Conservation (phyloP, 2,329 filamentous ascomycete species). For the Aspergillus tanneri region DNA sequence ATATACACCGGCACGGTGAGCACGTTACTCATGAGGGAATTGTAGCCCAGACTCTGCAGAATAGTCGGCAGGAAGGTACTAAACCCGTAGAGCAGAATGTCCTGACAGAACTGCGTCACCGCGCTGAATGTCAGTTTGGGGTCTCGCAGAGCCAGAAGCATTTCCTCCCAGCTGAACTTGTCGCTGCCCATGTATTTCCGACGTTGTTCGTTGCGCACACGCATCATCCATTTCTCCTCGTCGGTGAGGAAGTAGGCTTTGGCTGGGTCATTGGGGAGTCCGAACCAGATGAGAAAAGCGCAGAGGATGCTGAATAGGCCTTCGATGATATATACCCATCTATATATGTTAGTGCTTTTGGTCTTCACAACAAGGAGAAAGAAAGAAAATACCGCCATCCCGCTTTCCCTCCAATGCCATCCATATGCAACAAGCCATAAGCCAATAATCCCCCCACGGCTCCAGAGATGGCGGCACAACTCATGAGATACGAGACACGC, state of each 20-base stretch:
- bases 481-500: conserved; percentile 44
- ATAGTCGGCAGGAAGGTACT: conserved; percentile 60
- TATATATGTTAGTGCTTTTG: conserved; percentile 6
- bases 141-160: conserved; percentile 50
- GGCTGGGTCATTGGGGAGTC: conserved; percentile 48
- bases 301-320: conserved; percentile 48
- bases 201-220: conserved; percentile 46
- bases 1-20: conserved; percentile 60
- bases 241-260: conserved; percentile 51
- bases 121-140: conserved; percentile 54
- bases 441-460: conserved; percentile 44
- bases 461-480: conserved; percentile 40
- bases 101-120: conserved; percentile 53
- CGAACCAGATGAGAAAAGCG: conserved; percentile 48
- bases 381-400: conserved; percentile 46
- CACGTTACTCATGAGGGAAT: conserved; percentile 52
- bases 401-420: conserved; percentile 45
- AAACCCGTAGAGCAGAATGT: conserved; percentile 57
- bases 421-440: conserved; percentile 45
- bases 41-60: conserved; percentile 53
- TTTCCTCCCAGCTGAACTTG: conserved; percentile 53
- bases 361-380: neutral
- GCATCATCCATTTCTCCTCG: conserved; percentile 54
- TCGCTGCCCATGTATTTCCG: conserved; percentile 52
- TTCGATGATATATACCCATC: conserved; percentile 53